Evolutionary conservation across 2,329 filamentous ascomycete species (phyloP), one percentile per base, ranked within the genome.

Genomic region (Pseudogymnoascus sp.): DNA sequence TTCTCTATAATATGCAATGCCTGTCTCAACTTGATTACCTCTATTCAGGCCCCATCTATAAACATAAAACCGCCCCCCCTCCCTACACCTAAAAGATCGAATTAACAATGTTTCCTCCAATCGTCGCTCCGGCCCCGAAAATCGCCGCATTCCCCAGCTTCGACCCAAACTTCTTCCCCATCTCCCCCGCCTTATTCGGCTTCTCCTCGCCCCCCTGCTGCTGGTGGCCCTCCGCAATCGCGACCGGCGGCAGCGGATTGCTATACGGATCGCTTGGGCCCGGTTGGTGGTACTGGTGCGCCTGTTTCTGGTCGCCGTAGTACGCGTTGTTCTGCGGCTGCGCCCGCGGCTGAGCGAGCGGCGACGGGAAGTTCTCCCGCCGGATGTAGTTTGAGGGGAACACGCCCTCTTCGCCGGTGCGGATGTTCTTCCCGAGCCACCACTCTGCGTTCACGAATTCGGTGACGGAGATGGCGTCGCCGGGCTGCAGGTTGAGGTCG

Each of bases 361-460:
- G 76, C 66, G 76, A 69, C 67, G 72, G 73, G 74, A 88, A 86
- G 68, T 88, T 81, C 69, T 93, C 86, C 61, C 89, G 77, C 61
- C 90, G 80, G 67, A 96, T 93, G 74, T 97, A 97, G 74, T 84
- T 91, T 69, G 88, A 85, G n/a, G 93, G 93, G 82, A 97, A 97
- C 74, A 97, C 96, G 70, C 93, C 93, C 77, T 96, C 91, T 68
- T 85, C 79, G 63, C 88, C 88, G 7, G 92, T 96, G 62, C 91
- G 86, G 72, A 88, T 80, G 76, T 96, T 96, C 70, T 84, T 85
- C 69, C 93, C 93, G 81, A 91, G 88, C 91, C 92, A 97, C 93
- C 93, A 97, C 76, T 97, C 93, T 66, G 87, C 86, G 77, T 97
- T 97, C 88, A 96, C 95, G 79, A 96, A 93, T 77, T 96, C 91